Evolutionary conservation across 2,329 filamentous ascomycete species (phyloP).

Genomic region (Acrocalymma vagum): DNA sequence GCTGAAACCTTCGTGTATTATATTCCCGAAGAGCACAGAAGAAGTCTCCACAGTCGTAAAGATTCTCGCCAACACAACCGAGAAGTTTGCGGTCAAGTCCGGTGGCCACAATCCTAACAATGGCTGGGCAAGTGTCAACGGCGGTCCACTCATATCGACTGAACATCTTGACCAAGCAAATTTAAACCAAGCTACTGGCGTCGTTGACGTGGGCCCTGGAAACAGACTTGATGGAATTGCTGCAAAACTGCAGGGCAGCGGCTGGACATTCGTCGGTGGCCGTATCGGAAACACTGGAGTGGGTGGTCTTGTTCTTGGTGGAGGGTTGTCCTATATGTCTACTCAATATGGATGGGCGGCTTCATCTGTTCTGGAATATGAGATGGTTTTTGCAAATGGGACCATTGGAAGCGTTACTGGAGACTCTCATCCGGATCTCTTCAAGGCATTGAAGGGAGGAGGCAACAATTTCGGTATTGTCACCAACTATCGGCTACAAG

Average conservation of each 20-base stretch:
- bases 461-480: conserved; percentile 52
- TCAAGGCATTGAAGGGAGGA: conserved; percentile 48
- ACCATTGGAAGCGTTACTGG: conserved; percentile 38
- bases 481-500: conserved; percentile 38
- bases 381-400: conserved; percentile 58
- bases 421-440: conserved; percentile 42
- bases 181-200: conserved; percentile 29
- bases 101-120: conserved; percentile 60
- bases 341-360: conserved; percentile 57
- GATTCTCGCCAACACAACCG: conserved; percentile 50
- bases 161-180: conserved; percentile 46
- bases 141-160: conserved; percentile 55
- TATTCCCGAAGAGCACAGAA: conserved; percentile 49
- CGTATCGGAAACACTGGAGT: conserved; percentile 58
- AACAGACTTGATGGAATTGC: conserved; percentile 47
- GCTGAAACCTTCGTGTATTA: conserved; percentile 40
- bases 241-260: conserved; percentile 44
- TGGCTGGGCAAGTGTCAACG: conserved; percentile 56
- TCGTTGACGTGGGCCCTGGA: conserved; percentile 41
- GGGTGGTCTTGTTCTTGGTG: conserved; percentile 57
- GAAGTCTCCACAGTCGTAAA: conserved; percentile 64
- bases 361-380: conserved; percentile 51
- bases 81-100: conserved; percentile 64
- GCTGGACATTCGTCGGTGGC: conserved; percentile 55
- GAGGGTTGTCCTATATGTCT: conserved; percentile 46